phyloP scores from a whole-genome alignment of 179 eudicot genomes.

The Vitellaria paradoxa region DNA sequence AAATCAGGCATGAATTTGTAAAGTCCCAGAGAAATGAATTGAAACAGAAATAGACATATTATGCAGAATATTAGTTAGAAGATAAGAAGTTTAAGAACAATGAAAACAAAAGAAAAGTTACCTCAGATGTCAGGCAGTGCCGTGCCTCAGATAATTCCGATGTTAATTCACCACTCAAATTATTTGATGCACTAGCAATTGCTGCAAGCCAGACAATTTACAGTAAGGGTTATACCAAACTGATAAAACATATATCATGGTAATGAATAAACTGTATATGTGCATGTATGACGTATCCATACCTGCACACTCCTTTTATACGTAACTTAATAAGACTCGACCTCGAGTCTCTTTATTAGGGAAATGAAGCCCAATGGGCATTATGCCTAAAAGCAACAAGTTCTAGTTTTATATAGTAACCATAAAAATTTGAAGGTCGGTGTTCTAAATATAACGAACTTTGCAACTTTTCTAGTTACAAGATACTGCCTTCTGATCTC shows the following conservation, averaged over 20 bases:
- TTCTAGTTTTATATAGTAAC: background rate
- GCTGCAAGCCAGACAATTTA: slow-evolving; percentile 40
- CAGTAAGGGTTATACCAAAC: slow-evolving; percentile 8
- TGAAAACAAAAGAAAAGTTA: slow-evolving; percentile 21
- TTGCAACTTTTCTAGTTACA: no score
- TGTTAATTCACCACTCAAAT: slow-evolving; percentile 42
- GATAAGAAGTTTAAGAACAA: background rate
- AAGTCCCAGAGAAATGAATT: background rate
- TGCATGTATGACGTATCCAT: background rate
- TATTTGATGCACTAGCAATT: slow-evolving; percentile 28
- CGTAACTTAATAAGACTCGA: background rate
- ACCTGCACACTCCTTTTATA: background rate
- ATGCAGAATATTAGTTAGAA: background rate
- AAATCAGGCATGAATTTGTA: background rate
- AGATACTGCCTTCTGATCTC: no score
- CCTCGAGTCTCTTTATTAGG: background rate
- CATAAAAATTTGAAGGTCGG: background rate
- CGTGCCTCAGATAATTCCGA: slow-evolving; percentile 44
- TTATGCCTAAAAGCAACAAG: background rate
- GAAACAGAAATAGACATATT: background rate
- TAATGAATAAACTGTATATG: background rate
- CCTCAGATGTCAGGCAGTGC: slow-evolving; percentile 49
- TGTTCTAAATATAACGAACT: no score
- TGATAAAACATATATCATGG: background rate
- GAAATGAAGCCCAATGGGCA: background rate